These are phyloP conservation scores for Sungouiella thailandica DNA, from an alignment of 805 yeast genomes.

Conservation along the genomic window DNA sequence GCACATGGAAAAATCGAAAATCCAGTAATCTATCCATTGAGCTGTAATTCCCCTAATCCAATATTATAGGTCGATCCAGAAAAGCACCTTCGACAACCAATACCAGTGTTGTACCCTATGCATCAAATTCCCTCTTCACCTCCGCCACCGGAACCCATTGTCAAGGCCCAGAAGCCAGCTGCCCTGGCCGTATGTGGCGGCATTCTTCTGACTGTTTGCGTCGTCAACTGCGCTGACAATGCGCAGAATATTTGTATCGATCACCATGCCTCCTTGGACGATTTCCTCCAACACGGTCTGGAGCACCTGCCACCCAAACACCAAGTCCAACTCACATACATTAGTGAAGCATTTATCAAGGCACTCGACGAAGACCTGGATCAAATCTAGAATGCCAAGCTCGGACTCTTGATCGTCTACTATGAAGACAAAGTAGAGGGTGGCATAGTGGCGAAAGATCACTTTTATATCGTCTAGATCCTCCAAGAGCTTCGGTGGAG, in stretches of 20 bases:
- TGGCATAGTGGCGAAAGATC: conserved; percentile 91
- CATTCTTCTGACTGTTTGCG: conserved; percentile 48
- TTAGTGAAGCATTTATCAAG: conserved; percentile 88
- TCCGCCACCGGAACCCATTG: conserved; percentile 13
- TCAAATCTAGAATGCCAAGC: conserved; percentile 86
- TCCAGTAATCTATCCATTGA: too few species aligned
- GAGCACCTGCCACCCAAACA: conserved; percentile 97
- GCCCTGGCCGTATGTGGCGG: conserved; percentile 11
- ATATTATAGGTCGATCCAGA: too few species aligned
- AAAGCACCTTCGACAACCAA: too few species aligned
- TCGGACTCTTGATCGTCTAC: conserved; percentile 96
- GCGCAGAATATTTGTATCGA: conserved; percentile 78
- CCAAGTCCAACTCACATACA: conserved; percentile 92
- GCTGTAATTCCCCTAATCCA: too few species aligned
- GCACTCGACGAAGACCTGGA: conserved; percentile 95
- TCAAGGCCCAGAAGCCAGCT: conserved; percentile 26
- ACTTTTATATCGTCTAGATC: conserved; percentile 75
- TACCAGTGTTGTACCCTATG: too few species aligned
- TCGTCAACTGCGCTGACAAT: conserved; percentile 83
- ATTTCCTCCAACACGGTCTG: conserved; percentile 89
- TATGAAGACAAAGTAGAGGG: conserved; percentile 90
- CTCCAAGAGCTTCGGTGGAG: conserved; percentile 78
- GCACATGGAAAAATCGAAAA: too few species aligned
- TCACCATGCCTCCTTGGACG: conserved; percentile 97
- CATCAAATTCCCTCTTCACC: conserved; percentile 1